Conservation (phyloP, 2,329 filamentous ascomycete genomes). For the Ceratocystis albifundus region DNA sequence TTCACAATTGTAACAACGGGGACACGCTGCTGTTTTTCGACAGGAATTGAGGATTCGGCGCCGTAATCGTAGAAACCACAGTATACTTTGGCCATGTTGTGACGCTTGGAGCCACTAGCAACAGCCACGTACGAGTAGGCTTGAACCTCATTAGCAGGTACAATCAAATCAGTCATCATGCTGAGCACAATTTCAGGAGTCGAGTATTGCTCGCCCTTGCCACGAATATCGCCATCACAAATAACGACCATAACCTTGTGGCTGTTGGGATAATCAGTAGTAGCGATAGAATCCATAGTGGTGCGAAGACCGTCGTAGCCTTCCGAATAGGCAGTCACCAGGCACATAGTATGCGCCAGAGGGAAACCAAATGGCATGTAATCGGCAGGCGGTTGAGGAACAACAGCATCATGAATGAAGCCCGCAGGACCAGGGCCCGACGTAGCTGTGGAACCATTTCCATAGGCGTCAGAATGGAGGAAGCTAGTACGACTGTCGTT, state of each 20-base stretch:
- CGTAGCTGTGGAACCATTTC: conserved; percentile 41
- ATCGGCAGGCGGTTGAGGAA: conserved; percentile 89
- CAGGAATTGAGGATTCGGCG: conserved; percentile 60
- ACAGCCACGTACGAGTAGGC: conserved; percentile 95
- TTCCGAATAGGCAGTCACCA: conserved; percentile 96
- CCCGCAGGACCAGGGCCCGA: conserved; percentile 74
- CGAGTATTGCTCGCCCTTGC: conserved; percentile 71
- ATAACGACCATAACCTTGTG: conserved; percentile 95
- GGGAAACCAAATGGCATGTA: conserved; percentile 97
- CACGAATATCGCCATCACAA: conserved; percentile 96
- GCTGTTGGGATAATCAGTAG: conserved; percentile 97
- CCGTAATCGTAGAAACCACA: conserved; percentile 98
- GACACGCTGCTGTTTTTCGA: conserved; percentile 86
- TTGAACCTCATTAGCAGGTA: conserved; percentile 68
- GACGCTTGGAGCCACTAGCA: conserved; percentile 86
- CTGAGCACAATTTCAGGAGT: conserved; percentile 81
- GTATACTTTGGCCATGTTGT: conserved; percentile 99
- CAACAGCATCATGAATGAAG: conserved; percentile 93
- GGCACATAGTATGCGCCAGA: conserved; percentile 80
- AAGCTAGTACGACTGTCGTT: conserved; percentile 56
- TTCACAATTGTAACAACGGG: conserved; percentile 97
- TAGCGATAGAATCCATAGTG: conserved; percentile 89
- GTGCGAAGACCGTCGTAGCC: conserved; percentile 85
- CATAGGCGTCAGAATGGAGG: conserved; percentile 47
- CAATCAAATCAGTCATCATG: conserved; percentile 90